These are phyloP conservation scores for Trametes cinnabarina DNA, from an alignment of 768 basidiomycete genomes.

Conservation along the genomic window DNA sequence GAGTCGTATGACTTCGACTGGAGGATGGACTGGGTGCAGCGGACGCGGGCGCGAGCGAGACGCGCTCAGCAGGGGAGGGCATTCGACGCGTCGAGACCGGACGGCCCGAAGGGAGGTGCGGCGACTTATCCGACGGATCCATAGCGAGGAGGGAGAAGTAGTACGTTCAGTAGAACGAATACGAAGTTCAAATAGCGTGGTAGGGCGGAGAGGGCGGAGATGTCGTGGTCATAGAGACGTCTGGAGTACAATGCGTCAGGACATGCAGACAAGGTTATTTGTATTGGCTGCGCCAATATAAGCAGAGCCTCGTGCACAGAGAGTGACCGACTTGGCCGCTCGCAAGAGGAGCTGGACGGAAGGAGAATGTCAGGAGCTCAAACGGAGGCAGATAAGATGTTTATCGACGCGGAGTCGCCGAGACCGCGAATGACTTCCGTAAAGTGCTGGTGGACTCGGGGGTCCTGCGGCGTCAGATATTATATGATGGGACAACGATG, in stretches of 20 bases:
- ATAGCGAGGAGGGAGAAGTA: conserved; percentile 24
- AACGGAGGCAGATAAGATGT: conserved; percentile 29
- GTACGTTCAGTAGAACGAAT: background rate
- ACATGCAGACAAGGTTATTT: conserved; percentile 18
- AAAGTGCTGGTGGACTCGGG: conserved; percentile 14
- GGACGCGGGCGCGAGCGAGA: conserved; percentile 26
- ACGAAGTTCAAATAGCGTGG: conserved; percentile 17
- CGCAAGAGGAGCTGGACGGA: conserved; percentile 24
- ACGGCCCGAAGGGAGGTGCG: conserved; percentile 31
- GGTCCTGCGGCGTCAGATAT: conserved; percentile 14
- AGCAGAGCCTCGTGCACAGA: conserved; percentile 24
- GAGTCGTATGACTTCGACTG: conserved; percentile 32
- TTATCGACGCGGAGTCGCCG: conserved; percentile 18
- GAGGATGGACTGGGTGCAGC: conserved; percentile 4
- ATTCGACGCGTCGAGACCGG: conserved; percentile 27
- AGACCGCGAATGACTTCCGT: conserved; percentile 22
- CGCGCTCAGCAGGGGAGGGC: conserved; percentile 28
- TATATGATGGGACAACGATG: conserved; percentile 21
- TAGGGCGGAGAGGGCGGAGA: conserved; percentile 13
- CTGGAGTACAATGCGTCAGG: conserved; percentile 13
- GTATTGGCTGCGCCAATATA: conserved; percentile 17
- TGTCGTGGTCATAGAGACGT: conserved; percentile 24
- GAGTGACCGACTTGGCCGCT: conserved; percentile 23
- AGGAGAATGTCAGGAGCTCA: conserved; percentile 20
- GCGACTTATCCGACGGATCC: conserved; percentile 38